Base-by-base conservation (phyloP, 257 asterid species). In the Solanum infundibuliforme region DNA sequence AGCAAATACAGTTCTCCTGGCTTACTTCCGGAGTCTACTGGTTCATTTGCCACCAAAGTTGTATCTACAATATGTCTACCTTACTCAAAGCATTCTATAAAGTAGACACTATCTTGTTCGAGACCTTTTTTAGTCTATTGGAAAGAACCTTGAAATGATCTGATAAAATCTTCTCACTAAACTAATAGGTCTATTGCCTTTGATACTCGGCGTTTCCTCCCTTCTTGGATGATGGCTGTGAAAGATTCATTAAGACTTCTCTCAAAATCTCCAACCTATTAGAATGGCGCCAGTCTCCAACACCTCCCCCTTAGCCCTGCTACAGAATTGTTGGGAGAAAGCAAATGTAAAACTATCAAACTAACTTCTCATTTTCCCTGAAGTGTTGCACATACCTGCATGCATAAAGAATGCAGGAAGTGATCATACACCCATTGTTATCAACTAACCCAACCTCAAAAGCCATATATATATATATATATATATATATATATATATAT, bases 331-430 rank as follows among this genome's bases (percentile, higher is more conserved):
- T 75, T 75, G 52, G 11, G 12, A 75, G 46, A 75, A 75, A 75
- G 31, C 55, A 34, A 74, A 36, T 75, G 48, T 74, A 35, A 74
- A 74, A 74, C 46, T 74, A 74, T 74, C 48, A n/a, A 62, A 62
- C 85, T 39, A 86, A 72, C 75, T 86, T 86, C 88, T 74, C 88
- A 39, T 86, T 86, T 52, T 86, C 88, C 85, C 5, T 71, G 48
- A 23, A 86, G 74, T 81, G 60, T 84, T 86, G 85, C 74, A 74
- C 88, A 35, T 86, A 86, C 52, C 85, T 86, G 85, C 29, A 34
- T 5, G 27, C 60, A n/a, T 52, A 48, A 86, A 86, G 55, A 86
- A 72, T 13, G 35, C 4, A 7, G 62, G 62, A 41, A 25, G 14
- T 7, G 14, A 25, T 77, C 84, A 79, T 21, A 79, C 13, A 27